Percentiles rank a stretch among this genome's conserved stretches.
Conservation (phyloP, 2,329 filamentous ascomycete genomes). For the Phoma sp. region DNA sequence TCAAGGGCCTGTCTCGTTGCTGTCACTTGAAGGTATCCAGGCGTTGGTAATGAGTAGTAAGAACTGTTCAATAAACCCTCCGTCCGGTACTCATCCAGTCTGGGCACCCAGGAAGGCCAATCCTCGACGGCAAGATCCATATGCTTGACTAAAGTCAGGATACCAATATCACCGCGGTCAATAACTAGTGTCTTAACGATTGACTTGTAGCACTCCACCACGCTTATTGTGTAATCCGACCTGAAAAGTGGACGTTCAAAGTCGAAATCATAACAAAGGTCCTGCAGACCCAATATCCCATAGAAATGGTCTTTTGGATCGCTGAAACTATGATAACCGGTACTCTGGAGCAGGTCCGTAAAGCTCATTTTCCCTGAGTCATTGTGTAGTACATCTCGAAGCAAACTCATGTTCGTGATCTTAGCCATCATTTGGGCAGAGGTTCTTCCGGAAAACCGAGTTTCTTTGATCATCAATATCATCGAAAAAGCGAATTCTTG, state of each 20-base stretch:
- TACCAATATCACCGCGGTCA: not conserved
- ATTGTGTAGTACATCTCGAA: not conserved
- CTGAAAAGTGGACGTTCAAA: not conserved
- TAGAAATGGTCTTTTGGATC: not conserved
- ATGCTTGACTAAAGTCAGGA: not conserved
- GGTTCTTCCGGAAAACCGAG: too few species aligned
- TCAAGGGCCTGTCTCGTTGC: not conserved
- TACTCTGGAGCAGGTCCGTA: not conserved
- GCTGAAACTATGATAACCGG: not conserved
- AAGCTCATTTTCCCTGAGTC: not conserved
- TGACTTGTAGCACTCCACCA: not conserved
- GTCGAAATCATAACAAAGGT: not conserved
- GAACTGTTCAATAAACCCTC: not conserved
- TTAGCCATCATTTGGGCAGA: too few species aligned
- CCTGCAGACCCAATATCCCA: not conserved
- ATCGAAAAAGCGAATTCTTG: too few species aligned
- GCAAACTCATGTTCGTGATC: too few species aligned
- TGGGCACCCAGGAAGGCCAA: not conserved
- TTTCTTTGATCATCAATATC: too few species aligned
- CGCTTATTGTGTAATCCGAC: not conserved
- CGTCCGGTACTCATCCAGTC: not conserved
- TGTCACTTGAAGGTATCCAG: not conserved
- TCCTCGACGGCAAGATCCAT: not conserved
- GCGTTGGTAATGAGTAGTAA: not conserved
- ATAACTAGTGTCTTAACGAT: not conserved